These are phyloP conservation scores for Carex sylvatica DNA, from an alignment of 202 grass and related monocot species.

Conservation along the genomic window DNA sequence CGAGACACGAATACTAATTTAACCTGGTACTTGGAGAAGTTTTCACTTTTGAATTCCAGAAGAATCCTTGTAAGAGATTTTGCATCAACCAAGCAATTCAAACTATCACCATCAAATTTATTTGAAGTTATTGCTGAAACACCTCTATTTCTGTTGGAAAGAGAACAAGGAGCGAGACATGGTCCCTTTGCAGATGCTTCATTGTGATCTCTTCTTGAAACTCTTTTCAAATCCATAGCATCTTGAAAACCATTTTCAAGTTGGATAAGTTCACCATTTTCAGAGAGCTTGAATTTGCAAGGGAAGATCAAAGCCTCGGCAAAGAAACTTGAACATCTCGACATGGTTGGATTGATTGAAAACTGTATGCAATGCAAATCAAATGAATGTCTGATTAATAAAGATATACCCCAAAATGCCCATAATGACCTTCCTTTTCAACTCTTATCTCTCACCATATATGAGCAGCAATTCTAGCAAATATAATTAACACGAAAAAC, in stretches of 20 bases:
- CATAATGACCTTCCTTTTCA: conserved; percentile 1
- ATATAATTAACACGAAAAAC: neutral
- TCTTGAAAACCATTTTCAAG: conserved; percentile 41
- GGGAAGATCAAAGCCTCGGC: conserved; percentile 75
- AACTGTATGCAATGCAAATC: conserved; percentile 10
- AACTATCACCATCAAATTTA: conserved; percentile 34
- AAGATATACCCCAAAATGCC: neutral
- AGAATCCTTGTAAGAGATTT: conserved; percentile 40
- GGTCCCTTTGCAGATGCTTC: conserved; percentile 36
- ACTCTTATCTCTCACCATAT: neutral
- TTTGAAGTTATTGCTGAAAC: conserved; percentile 9
- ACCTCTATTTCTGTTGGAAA: conserved; percentile 37
- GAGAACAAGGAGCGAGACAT: conserved; percentile 44
- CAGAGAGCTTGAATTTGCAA: conserved; percentile 48
- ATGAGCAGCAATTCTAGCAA: neutral
- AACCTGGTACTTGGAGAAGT: conserved; percentile 57
- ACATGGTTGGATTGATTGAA: conserved; percentile 22
- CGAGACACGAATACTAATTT: conserved; percentile 10
- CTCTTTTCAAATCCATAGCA: conserved; percentile 24
- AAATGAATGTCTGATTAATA: neutral
- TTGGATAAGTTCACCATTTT: conserved; percentile 34
- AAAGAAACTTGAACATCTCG: conserved; percentile 43
- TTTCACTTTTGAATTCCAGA: conserved; percentile 63
- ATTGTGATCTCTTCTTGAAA: conserved; percentile 30
- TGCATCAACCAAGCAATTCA: conserved; percentile 23